Conservation (phyloP, 257 asterid species). For the Jacaranda mimosifolia region DNA sequence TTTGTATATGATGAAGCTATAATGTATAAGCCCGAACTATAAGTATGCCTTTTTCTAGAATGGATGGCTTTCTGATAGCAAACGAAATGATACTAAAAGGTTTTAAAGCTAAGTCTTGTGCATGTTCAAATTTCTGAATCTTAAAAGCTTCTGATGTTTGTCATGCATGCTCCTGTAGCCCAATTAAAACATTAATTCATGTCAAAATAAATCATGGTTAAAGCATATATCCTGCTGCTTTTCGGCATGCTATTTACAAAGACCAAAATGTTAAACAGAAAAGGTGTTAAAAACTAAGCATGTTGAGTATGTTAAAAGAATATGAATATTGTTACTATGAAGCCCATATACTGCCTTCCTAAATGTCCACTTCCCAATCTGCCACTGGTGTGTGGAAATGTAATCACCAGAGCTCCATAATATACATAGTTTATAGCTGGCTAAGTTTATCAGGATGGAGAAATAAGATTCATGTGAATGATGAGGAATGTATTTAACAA, state of each 20-base stretch:
- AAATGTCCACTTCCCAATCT: background rate
- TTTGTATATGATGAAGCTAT: constrained; percentile 27
- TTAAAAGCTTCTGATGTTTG: constrained; percentile 1
- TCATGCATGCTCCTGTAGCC: constrained; percentile 13
- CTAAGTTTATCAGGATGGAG: background rate
- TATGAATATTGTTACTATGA: background rate
- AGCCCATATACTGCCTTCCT: background rate
- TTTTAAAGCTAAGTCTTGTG: background rate
- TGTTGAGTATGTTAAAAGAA: background rate
- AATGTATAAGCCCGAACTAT: background rate
- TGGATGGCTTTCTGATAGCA: constrained; percentile 3
- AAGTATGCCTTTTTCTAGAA: constrained; percentile 14
- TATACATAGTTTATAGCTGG: background rate
- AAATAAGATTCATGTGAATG: background rate
- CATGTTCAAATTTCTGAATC: background rate
- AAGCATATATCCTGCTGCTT: constrained; percentile 1
- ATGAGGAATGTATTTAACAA: background rate
- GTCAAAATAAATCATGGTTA: background rate
- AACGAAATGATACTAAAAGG: background rate
- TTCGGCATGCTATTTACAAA: background rate
- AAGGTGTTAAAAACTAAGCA: background rate
- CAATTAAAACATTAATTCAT: background rate
- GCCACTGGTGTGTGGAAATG: background rate
- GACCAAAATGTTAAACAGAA: constrained; percentile 4
- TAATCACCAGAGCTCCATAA: background rate